Percentiles rank a stretch among this genome's conserved stretches.
These are phyloP conservation scores for Parachaetomium inaequale DNA, from an alignment of 495 filamentous ascomycete genomes.

Conservation along the genomic window DNA sequence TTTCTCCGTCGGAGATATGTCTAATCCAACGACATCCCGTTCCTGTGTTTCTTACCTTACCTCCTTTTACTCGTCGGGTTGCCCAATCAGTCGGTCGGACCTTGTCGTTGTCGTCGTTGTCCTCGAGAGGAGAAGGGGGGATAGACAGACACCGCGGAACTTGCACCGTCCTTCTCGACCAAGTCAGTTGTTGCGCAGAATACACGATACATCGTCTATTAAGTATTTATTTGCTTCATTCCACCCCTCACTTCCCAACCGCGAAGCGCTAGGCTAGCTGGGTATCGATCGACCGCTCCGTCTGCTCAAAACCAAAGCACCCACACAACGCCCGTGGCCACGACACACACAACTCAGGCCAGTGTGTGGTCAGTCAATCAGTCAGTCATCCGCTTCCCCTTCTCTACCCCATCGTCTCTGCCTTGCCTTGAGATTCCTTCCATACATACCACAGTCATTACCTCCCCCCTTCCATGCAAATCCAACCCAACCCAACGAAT, in stretches of 20 bases:
- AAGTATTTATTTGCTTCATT: background rate
- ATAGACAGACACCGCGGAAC: background rate
- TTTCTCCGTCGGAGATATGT: background rate
- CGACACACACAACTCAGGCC: background rate
- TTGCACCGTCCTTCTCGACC: background rate
- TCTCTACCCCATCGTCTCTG: too few relatives aligned
- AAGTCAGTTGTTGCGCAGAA: background rate
- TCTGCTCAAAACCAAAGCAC: background rate
- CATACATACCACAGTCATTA: background rate
- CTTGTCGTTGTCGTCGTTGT: background rate
- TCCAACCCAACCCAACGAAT: background rate
- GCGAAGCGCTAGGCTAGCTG: background rate
- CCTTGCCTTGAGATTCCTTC: background rate
- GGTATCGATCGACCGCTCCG: background rate
- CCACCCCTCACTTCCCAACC: background rate
- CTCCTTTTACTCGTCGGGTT: too few relatives aligned
- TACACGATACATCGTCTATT: background rate
- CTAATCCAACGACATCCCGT: background rate
- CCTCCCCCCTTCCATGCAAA: background rate
- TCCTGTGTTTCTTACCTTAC: background rate
- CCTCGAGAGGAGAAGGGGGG: background rate
- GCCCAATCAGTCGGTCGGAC: too few relatives aligned
- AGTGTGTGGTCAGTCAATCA: background rate
- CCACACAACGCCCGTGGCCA: background rate
- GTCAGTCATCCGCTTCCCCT: background rate